These are phyloP conservation scores for Yarrowia osloensis DNA, from an alignment of 805 yeast genomes.

Conservation along the genomic window DNA sequence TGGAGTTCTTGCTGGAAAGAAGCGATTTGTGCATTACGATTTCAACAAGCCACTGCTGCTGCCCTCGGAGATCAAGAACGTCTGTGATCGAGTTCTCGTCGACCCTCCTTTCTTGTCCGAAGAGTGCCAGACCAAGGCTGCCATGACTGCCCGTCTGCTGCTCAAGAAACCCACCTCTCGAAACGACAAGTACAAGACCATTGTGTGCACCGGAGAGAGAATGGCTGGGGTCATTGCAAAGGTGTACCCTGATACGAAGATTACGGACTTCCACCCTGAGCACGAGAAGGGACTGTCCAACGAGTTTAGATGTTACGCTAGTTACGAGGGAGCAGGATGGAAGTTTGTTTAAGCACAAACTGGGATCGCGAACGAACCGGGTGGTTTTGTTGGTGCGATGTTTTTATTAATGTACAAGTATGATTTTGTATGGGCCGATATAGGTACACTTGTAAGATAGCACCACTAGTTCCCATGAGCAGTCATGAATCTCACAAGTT, in stretches of 20 bases:
- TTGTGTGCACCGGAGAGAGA: conserved; percentile 89
- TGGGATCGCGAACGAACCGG: too few species aligned
- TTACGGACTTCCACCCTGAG: conserved; percentile 72
- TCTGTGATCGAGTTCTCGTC: conserved; percentile 69
- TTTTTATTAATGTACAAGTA: too few species aligned
- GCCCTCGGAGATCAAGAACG: conserved; percentile 57
- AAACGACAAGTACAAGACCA: conserved; percentile 41
- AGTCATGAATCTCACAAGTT: too few species aligned
- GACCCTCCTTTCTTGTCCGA: conserved; percentile 88
- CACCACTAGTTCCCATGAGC: too few species aligned
- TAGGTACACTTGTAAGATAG: too few species aligned
- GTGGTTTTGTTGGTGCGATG: too few species aligned
- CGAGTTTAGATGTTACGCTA: conserved; percentile 84
- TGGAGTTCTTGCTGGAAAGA: conserved; percentile 65
- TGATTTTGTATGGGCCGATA: too few species aligned
- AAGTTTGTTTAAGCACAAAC: conserved; percentile 46
- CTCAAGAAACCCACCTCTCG: conserved; percentile 42
- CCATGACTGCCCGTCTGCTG: conserved; percentile 63
- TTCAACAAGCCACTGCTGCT: conserved; percentile 67
- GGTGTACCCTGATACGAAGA: conserved; percentile 62
- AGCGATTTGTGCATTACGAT: conserved; percentile 72
- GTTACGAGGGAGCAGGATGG: conserved; percentile 72
- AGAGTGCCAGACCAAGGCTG: conserved; percentile 74
- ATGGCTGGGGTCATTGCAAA: conserved; percentile 65
- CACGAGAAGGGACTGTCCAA: conserved; percentile 85